Evolutionary conservation across 2,329 filamentous ascomycete species (phyloP).

Genomic region (Fusarium anguioides): DNA sequence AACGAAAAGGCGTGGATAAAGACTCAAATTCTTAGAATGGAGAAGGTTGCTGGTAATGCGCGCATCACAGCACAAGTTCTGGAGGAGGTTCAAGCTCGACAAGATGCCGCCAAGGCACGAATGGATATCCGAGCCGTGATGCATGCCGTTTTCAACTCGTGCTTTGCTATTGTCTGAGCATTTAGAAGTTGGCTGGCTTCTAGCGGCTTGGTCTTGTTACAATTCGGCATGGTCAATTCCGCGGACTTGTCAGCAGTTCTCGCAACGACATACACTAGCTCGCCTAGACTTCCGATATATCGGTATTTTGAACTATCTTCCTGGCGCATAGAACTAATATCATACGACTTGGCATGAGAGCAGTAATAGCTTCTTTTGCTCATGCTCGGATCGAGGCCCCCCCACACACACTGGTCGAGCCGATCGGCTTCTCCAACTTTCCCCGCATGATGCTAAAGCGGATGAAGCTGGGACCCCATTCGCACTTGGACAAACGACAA

Average conservation of each 20-base stretch:
- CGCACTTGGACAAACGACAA: constrained; percentile 9
- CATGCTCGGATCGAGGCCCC: constrained; percentile 43
- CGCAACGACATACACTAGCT: background rate
- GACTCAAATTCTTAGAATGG: constrained; percentile 60
- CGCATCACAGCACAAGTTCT: constrained; percentile 59
- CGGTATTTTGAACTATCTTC: background rate
- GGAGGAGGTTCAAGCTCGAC: constrained; percentile 58
- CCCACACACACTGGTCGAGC: constrained; percentile 42
- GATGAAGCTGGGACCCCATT: constrained; percentile 4
- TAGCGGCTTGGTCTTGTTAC: background rate
- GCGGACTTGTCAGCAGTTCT: background rate
- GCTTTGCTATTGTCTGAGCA: constrained; percentile 62
- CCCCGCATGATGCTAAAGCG: constrained; percentile 40
- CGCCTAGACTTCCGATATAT: background rate
- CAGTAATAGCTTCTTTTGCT: background rate
- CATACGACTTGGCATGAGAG: constrained; percentile 15
- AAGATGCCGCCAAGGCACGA: constrained; percentile 53
- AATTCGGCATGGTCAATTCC: background rate
- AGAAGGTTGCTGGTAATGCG: constrained; percentile 57
- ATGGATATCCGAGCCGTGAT: constrained; percentile 60
- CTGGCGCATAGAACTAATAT: constrained; percentile 6
- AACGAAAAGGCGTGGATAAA: constrained; percentile 63
- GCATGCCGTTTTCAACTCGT: constrained; percentile 61
- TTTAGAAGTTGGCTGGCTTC: background rate
- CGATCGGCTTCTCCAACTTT: constrained; percentile 46